These are phyloP conservation scores for Wilcoxina mikolae DNA, from an alignment of 495 filamentous ascomycete species.

Conservation along the genomic window DNA sequence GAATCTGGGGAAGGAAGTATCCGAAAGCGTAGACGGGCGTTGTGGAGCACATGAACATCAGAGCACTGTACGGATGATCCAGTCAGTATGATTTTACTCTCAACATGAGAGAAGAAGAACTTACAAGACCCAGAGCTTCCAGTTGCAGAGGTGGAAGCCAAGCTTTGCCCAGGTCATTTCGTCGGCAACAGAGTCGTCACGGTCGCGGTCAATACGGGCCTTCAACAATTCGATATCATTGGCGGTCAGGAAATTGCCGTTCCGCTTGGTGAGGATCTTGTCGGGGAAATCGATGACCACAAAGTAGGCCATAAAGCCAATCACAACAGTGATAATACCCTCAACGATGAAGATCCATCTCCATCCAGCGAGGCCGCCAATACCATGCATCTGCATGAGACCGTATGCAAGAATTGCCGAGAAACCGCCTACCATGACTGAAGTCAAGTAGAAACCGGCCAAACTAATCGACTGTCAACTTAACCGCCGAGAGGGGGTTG, in stretches of 20 bases:
- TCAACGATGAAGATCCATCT: constrained; percentile 63
- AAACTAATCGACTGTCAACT: constrained; percentile 19
- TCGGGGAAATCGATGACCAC: constrained; percentile 47
- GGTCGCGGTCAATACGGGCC: constrained; percentile 41
- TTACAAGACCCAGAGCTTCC: constrained; percentile 33
- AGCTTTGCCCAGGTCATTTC: constrained; percentile 29
- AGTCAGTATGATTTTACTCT: constrained; percentile 6
- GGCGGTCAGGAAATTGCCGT: constrained; percentile 36
- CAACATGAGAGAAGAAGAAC: constrained; percentile 4
- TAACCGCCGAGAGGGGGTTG: constrained; percentile 31
- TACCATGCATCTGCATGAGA: constrained; percentile 54
- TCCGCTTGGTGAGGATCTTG: constrained; percentile 29
- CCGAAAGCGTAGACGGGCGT: constrained; percentile 37
- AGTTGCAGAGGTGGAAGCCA: constrained; percentile 28
- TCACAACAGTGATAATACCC: constrained; percentile 31
- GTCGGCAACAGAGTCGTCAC: constrained; percentile 34
- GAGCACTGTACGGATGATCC: constrained; percentile 19
- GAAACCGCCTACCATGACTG: constrained; percentile 53
- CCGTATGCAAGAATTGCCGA: constrained; percentile 53
- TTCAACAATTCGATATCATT: constrained; percentile 38
- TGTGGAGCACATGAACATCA: constrained; percentile 37
- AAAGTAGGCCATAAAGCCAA: constrained; percentile 32
- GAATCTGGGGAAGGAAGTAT: constrained; percentile 41
- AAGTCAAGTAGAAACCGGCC: constrained; percentile 57
- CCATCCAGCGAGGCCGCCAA: constrained; percentile 50